Conservation (phyloP, 139 green algal species). For the Chlorella vulgaris region DNA sequence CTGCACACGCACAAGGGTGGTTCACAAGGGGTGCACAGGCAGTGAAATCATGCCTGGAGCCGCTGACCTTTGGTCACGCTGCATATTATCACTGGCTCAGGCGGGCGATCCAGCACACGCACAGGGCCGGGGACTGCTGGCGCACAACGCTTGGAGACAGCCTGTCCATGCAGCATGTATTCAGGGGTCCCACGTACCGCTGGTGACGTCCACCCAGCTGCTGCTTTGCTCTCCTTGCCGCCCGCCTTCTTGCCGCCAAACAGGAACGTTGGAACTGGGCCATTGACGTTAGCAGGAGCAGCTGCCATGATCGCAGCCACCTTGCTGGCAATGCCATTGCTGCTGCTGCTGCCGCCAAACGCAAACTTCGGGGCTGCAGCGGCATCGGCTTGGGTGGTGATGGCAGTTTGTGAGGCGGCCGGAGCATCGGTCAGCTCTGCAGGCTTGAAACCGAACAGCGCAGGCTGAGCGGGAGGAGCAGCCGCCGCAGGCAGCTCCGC, state of each 20-base stretch:
- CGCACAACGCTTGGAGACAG: no score
- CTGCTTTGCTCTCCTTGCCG: no score
- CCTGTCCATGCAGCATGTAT: no score
- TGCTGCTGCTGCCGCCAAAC: slow-evolving; percentile 28
- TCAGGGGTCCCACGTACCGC: no score
- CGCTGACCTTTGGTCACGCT: no score
- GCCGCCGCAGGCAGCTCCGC: background rate
- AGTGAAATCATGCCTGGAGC: no score
- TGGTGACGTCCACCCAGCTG: no score
- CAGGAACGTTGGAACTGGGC: slow-evolving; percentile 4
- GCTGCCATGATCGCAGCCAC: slow-evolving; percentile 14
- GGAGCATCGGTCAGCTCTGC: background rate
- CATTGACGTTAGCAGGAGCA: background rate
- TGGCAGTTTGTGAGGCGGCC: background rate
- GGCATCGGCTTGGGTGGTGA: background rate
- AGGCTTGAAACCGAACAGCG: slow-evolving; percentile 9
- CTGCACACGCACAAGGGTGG: background rate
- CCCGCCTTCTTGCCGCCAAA: slow-evolving; percentile 13
- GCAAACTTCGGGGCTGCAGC: background rate
- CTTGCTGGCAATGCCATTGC: slow-evolving; percentile 2
- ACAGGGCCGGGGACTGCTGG: no score
- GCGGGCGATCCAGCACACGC: no score
- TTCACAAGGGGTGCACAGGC: background rate
- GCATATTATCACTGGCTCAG: no score
- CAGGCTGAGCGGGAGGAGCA: background rate